Percentiles rank a stretch among this genome's conserved stretches.
Evolutionary conservation across 2,329 filamentous ascomycete species (phyloP).

Genomic region (Aspergillus niger): DNA sequence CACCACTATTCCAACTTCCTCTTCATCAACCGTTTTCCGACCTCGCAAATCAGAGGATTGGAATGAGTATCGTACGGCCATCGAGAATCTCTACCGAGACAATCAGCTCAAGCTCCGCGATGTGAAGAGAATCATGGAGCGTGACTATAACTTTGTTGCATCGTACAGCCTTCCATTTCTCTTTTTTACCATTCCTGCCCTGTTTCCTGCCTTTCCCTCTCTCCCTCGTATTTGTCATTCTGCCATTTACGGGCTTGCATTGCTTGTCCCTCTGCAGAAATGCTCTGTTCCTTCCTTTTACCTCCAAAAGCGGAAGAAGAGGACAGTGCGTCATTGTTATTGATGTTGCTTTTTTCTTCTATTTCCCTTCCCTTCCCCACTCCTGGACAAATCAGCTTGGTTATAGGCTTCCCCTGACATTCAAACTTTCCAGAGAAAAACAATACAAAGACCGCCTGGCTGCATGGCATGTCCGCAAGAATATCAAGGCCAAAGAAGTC

Average conservation of each 20-base stretch:
- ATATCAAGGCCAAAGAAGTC: constrained; percentile 42
- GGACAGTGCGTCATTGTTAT: constrained; percentile 9
- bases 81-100: constrained; percentile 39
- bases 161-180: constrained; percentile 30
- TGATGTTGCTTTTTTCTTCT: constrained; percentile 12
- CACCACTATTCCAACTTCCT: constrained; percentile 6
- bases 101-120: constrained; percentile 39
- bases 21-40: constrained; percentile 30
- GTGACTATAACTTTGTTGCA: constrained; percentile 38
- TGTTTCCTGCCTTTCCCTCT: not conserved
- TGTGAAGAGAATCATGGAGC: constrained; percentile 41
- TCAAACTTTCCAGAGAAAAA: constrained; percentile 34
- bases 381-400: constrained; percentile 2
- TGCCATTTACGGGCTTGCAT: not conserved
- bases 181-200: constrained; percentile 1
- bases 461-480: constrained; percentile 41
- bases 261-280: not conserved
- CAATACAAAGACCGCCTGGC: constrained; percentile 44
- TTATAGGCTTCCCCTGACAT: constrained; percentile 20
- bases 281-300: constrained; percentile 11
- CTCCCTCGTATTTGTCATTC: not conserved
- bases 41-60: constrained; percentile 42
- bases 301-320: not conserved
- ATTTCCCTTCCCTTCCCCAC: constrained; percentile 15
- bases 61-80: constrained; percentile 38